Base-by-base conservation (phyloP, 2,329 filamentous ascomycete species). In the Neocucurbitaria cava region DNA sequence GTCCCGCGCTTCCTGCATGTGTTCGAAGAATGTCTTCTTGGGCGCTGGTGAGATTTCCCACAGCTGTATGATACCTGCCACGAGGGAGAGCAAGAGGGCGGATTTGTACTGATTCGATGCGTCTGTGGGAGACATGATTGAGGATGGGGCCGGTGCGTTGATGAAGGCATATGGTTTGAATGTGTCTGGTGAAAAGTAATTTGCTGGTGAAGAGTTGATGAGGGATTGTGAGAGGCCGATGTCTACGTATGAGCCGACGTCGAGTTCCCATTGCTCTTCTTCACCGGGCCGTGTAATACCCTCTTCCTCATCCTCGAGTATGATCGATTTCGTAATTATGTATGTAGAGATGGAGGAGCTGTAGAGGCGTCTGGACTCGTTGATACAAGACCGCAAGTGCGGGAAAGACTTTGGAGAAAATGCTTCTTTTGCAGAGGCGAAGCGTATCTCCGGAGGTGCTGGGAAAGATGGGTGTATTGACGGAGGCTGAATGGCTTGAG, bases 381-480 rank as follows among this genome's bases (percentile, higher is more conserved):
- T 62, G 52, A 76, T 69, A 46, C 61, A 69, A 26, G 70, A 71
- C 21, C 60, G 62, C 8, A 76, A 61, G 39, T 64, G 63, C 3
- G 71, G 64, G 39, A 71, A 66, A 2, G 62, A 52, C 1, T 54
- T 54, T 5, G 58, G 11, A 0, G 47, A 50, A 15, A 61, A 50
- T 24, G 56, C 43, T 17, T 60, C 48, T 21, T 50, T 45, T 7
- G 55, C 46, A 6, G 63, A 60, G 5, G 49, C 38, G 43, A 70
- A 73, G 2, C 61, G 56, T 40, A 75, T 70, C 33, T 65, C 67
- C 11, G 72, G 71, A 15, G 73, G 73, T 30, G 72, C 65, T 8
- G 72, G 72, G 49, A 75, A 75, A 1, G 67, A 62, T 0, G 73
- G 71, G 38, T 76, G 72, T 35, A 76, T 71, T 10, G 71, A 71